A percentile compares a stretch with the other conserved stretches of the same genome.
These are phyloP conservation scores for Teratosphaeria viscida DNA, from an alignment of 2,329 filamentous ascomycete genomes.

Conservation along the genomic window DNA sequence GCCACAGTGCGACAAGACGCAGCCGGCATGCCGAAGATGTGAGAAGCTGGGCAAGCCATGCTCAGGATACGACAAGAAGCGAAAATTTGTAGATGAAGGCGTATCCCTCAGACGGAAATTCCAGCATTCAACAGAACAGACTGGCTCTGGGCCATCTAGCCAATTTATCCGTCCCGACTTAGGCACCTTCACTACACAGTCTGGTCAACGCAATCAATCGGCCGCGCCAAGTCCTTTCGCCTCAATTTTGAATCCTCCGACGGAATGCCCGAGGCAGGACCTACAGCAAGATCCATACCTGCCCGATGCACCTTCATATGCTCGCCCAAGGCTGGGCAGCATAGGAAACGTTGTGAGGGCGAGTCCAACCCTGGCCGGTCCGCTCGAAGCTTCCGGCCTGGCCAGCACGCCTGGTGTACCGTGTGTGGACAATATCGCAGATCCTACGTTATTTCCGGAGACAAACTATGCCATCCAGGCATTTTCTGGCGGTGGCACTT, in stretches of 20 bases:
- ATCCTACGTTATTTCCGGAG: constrained; percentile 2
- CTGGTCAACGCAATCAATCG: background rate
- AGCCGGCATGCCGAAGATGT: constrained; percentile 22
- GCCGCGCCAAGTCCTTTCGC: background rate
- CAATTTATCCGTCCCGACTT: background rate
- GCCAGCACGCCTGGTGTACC: background rate
- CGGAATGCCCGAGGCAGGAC: background rate
- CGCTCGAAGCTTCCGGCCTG: background rate
- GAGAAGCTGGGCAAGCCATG: constrained; percentile 27
- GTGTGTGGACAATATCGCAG: background rate
- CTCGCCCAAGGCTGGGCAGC: background rate
- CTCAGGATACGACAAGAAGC: constrained; percentile 27
- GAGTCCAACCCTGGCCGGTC: background rate
- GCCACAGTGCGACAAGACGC: constrained; percentile 22
- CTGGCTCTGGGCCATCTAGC: background rate
- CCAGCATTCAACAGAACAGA: constrained; percentile 6
- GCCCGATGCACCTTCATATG: background rate
- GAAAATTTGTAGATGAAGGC: constrained; percentile 27
- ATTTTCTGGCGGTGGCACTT: constrained; percentile 7
- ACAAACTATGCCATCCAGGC: constrained; percentile 5
- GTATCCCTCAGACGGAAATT: constrained; percentile 23
- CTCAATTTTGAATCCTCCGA: background rate
- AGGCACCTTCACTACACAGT: background rate
- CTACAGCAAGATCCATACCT: background rate
- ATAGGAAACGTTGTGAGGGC: background rate